Evolutionary conservation across 768 basidiomycete species (phyloP), one percentile per base, ranked within the genome.

Genomic region (Calocera cornea): DNA sequence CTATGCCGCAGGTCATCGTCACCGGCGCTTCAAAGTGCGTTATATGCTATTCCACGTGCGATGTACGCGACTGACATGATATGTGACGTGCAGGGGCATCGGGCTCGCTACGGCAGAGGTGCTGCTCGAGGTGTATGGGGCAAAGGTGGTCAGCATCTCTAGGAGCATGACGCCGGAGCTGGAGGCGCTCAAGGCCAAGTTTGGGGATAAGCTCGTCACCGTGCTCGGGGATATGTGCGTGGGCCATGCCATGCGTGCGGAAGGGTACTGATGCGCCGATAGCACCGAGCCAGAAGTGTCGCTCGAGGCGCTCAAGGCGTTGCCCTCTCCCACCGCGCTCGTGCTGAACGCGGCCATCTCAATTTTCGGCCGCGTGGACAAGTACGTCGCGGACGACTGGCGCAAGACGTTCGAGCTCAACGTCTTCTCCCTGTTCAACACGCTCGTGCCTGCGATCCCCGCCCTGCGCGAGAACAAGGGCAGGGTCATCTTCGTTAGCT

Each of bases 371-470:
- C 24, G 54, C 27, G 54, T 60, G 16, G 54, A 60, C 11, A 60
- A 60, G 31, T 60, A 33, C 54, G 31, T 16, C 54, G 27, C 54
- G 14, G 24, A 27, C 54, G 54, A 60, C 54, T 60, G 54, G 54
- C 54, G 54, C 54, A 60, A 60, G 54, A 60, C 54, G 54, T 92
- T 95, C 74, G 88, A 94, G 71, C 80, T 90, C 77, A 95, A 95
- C 76, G 87, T 95, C 77, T 91, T 92, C 79, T 90, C 92, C 1
- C 81, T 91, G n/a, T 78, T 95, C 54, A 82, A 85, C 38, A 83
- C 89, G 27, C 72, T 94, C 34, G 83, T 87, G 71, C 80, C 82
- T 11, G 78, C 86, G 16, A 78, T 93, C 1, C 91, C 92, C 5
- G 79, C 83, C 68, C 79, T 97, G 69, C 86, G 87, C 41, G 78